phyloP scores from a whole-genome alignment of 1,284 basidiomycete species.

The Wolfiporia cocos region DNA sequence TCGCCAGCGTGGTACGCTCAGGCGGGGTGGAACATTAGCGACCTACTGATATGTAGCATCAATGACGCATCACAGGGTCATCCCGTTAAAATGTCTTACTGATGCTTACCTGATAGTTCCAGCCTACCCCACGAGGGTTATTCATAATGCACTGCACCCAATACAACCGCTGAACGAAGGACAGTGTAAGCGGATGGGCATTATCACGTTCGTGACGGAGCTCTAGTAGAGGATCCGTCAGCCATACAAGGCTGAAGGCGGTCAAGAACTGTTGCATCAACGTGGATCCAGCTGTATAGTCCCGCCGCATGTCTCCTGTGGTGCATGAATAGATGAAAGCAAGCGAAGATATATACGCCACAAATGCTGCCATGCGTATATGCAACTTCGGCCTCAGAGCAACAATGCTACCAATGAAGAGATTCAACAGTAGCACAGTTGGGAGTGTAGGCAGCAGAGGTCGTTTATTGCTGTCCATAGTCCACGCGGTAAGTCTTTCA shows the following conservation, averaged over 20 bases:
- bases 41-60: no score
- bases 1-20: no score
- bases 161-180: not conserved
- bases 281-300: not conserved
- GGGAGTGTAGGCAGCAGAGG: not conserved
- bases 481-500: no score
- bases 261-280: not conserved
- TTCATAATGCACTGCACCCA: not conserved
- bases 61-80: no score
- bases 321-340: not conserved
- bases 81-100: no score
- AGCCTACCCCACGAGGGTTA: no score
- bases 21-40: no score
- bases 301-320: not conserved
- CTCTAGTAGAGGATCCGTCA: conserved; percentile 1
- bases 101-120: no score
- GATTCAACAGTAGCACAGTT: not conserved
- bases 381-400: not conserved
- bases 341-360: not conserved
- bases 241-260: not conserved
- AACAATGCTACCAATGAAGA: not conserved
- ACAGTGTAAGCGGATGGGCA: not conserved
- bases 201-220: conserved; percentile 1
- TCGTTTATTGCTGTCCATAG: no score
- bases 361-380: not conserved